These are phyloP conservation scores for Dipteronia dyeriana DNA, from an alignment of 345 rosid species.

Conservation along the genomic window DNA sequence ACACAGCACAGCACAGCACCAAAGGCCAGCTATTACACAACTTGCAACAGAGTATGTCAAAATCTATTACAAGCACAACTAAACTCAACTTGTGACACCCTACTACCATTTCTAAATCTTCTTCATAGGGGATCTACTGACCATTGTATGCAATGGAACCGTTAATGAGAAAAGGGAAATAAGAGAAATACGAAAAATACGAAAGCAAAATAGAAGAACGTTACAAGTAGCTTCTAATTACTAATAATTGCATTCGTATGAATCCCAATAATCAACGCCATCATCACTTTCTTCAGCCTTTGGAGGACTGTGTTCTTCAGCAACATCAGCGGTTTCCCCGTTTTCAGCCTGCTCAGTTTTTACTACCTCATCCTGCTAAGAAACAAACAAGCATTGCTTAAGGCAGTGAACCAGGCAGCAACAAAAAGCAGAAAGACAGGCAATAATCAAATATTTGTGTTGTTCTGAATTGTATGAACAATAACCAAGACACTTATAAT, in stretches of 20 bases:
- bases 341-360: slow-evolving; percentile 31
- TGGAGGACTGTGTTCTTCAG: slow-evolving; percentile 26
- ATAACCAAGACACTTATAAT: too few relatives aligned
- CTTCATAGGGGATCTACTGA: not conserved
- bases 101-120: not conserved
- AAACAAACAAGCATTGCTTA: slow-evolving; percentile 1
- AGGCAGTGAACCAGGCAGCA: not conserved
- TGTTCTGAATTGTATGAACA: too few relatives aligned
- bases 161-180: not conserved
- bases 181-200: too few relatives aligned
- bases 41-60: not conserved
- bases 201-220: not conserved
- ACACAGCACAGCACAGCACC: not conserved
- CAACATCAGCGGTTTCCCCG: slow-evolving; percentile 25
- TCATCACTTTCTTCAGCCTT: slow-evolving; percentile 33
- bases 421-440: not conserved
- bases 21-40: not conserved
- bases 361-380: slow-evolving; percentile 42
- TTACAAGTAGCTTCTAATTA: not conserved
- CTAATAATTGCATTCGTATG: slow-evolving; percentile 32
- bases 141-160: not conserved
- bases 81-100: not conserved
- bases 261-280: slow-evolving; percentile 31
- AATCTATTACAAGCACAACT: not conserved
- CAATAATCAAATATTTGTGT: not conserved